These are phyloP conservation scores for Whalleya microplaca DNA, from an alignment of 2,329 filamentous ascomycete genomes.

Conservation along the genomic window DNA sequence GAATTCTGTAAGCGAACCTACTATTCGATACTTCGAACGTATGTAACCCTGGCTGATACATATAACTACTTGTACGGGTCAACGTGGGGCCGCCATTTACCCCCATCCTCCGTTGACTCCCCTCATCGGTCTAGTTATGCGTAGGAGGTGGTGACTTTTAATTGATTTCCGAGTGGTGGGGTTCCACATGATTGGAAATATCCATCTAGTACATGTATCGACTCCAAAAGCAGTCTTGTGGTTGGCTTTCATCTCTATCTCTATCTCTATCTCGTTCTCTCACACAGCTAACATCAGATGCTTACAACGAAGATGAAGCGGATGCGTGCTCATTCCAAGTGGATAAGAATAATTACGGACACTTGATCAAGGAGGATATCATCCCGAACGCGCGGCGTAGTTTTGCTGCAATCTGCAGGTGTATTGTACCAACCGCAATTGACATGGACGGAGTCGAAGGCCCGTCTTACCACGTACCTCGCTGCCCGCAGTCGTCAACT, in stretches of 20 bases:
- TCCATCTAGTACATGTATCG: no score
- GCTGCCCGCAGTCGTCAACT: not conserved
- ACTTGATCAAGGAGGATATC: not conserved
- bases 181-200: not conserved
- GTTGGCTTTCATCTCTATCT: no score
- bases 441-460: constrained; percentile 22
- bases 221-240: no score
- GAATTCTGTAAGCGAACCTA: not conserved
- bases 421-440: constrained; percentile 1
- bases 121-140: no score
- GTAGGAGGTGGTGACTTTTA: no score
- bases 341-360: not conserved
- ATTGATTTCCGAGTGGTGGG: not conserved
- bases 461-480: constrained; percentile 21
- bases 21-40: no score
- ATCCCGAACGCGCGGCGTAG: not conserved
- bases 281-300: no score
- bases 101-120: not conserved
- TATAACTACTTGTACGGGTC: not conserved
- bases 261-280: not conserved
- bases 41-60: not conserved
- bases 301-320: no score
- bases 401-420: no score
- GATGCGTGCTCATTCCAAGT: not conserved
- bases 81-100: not conserved